These are phyloP conservation scores for Colletotrichum chrysophilum DNA, from an alignment of 2,329 filamentous ascomycete species.

Conservation along the genomic window DNA sequence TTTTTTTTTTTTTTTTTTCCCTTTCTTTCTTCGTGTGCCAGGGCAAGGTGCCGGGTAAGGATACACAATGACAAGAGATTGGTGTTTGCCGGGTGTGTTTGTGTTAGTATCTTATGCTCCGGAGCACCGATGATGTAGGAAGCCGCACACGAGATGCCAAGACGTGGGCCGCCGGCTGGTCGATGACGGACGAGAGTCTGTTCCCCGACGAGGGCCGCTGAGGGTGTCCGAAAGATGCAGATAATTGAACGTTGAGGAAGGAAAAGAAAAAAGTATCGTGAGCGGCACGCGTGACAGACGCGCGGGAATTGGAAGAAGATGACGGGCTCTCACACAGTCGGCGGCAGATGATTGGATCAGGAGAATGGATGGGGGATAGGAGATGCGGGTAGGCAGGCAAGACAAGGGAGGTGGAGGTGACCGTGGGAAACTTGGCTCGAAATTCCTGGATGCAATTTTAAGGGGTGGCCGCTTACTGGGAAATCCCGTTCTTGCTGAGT, in stretches of 20 bases:
- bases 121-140: background rate
- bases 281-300: conserved; percentile 5
- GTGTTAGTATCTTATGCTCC: background rate
- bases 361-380: background rate
- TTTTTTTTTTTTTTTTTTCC: background rate
- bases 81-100: background rate
- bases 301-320: background rate
- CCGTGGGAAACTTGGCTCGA: background rate
- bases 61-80: background rate
- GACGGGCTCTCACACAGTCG: background rate
- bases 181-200: background rate
- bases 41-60: background rate
- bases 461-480: background rate
- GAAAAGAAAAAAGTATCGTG: background rate
- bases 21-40: background rate
- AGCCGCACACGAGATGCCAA: background rate
- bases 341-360: background rate
- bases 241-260: background rate
- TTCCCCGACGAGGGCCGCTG: background rate
- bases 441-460: conserved; percentile 4
- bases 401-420: background rate
- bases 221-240: background rate
- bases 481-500: background rate
- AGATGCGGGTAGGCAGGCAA: background rate
- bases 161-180: background rate